Base-by-base conservation (phyloP, 2,329 filamentous ascomycete genomes). In the Calonectria pteridis region DNA sequence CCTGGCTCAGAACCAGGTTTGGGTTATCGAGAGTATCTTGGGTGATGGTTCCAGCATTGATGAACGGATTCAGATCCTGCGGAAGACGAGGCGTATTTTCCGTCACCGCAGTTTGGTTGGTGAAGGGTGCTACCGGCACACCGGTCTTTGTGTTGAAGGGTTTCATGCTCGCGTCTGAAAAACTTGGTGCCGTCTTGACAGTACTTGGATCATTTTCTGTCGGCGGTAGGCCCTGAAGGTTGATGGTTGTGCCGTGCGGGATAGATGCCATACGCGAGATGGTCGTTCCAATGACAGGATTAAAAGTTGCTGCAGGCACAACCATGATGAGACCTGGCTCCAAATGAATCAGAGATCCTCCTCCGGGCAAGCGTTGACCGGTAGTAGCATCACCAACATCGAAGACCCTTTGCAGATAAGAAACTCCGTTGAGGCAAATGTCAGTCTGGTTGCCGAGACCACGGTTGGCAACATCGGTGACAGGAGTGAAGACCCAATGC, bases 311-410 rank as follows among this genome's bases (percentile, higher is more conserved):
- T 1, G 74, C 77, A 2, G 86, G 85, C 0, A 86, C 82, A 26
- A 81, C 78, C 79, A 87, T 82, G 81, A 83, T 86, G 26, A 87
- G 71, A 3, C 85, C 85, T 13, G 84, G 79, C 73, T 87, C 85
- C 31, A 84, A 84, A 76, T 87, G 86, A 23, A 87, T 86, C 1
- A 18, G 40, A 9, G 6, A 4, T 6, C 18, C 18, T 6, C 10
- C 4, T 43, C 2, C 10, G 18, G 40, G 51, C 4, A 73, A 76
- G 2, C 77, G 77, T 7, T 73, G 4, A 7, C 58, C 58, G 16
- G 40, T 43, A 18, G n/a, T 10, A 7, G 26, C 67, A 40, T 78
- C 75, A 1, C 80, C 80, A 0, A 83, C 78, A 40, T 86, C 83
- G 20, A 79, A 71, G 26, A 86, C 79, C 35, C 77, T 78, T 73